Base-by-base conservation (phyloP, 805 yeast species). In the Jamesozyma piceae region DNA sequence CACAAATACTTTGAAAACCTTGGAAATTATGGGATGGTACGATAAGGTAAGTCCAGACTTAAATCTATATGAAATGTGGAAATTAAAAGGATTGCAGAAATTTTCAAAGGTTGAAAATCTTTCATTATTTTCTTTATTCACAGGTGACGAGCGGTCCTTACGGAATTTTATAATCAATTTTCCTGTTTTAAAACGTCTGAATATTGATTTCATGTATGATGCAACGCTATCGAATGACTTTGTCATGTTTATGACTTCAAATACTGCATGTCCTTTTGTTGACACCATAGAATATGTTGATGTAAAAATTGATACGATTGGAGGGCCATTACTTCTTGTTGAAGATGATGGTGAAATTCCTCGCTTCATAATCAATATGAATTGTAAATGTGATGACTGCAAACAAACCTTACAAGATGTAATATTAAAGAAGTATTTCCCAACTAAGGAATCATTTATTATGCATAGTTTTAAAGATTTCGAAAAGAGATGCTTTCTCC, bases 1-100 rank as follows among this genome's bases (percentile, higher is more conserved):
- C 46, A 41, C 48, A 0, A 42, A 47, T 3, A 36, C 38, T 14
- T 47, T 67, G 40, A 54, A 59, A 42, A 52, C 53, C 11, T 45
- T 67, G 18, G 62, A 65, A 13, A 54, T 67, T 9, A 52, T 65
- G 10, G 66, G 71, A 6, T 67, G 72, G 72, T 64, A 57, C 45
- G 62, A 58, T 37, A 37, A 39, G 14, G 38, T 21, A 13, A 47
- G 46, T n/a, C 9, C 44, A 3, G 49, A 47, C 26, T 8, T 42
- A 8, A 46, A 53, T 33, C 30, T 58, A 28, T 58, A 57, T 43
- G 45, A 46, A 13, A 19, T 44, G 29, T 60, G 59, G 57, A 50
- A 47, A 13, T 42, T 62, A 20, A 44, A 50, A 40, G 62, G 60
- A 26, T 60, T 64, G 42, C 54, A 51, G 15, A 50, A 51, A 6